phyloP scores from a whole-genome alignment of 2,329 filamentous ascomycete genomes.

The Epichloe elymi region DNA sequence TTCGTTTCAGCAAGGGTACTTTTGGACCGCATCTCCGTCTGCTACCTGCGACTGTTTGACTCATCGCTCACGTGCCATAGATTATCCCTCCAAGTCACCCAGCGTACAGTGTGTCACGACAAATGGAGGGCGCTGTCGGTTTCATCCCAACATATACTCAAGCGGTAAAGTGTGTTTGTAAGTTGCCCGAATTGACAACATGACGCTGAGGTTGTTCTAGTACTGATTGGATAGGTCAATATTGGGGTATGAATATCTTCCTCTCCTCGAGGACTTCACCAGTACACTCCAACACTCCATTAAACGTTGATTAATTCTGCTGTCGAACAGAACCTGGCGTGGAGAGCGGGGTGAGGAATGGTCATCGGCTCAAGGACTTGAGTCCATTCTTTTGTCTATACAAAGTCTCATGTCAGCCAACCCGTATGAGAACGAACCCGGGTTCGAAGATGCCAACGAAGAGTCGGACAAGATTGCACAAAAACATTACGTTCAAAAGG shows the following conservation, averaged over 20 bases:
- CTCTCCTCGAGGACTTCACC: neutral
- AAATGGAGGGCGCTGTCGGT: constrained; percentile 75
- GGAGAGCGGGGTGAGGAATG: constrained; percentile 86
- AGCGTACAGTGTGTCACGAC: constrained; percentile 62
- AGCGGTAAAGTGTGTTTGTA: constrained; percentile 85
- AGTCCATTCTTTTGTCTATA: constrained; percentile 88
- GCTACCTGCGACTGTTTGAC: neutral
- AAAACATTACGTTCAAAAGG: constrained; percentile 67
- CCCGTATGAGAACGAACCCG: constrained; percentile 92
- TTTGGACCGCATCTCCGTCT: neutral
- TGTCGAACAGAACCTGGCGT: constrained; percentile 66
- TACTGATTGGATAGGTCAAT: constrained; percentile 49
- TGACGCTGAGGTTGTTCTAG: neutral
- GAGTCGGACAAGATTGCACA: constrained; percentile 60
- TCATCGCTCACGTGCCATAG: constrained; percentile 27
- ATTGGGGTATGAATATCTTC: constrained; percentile 48
- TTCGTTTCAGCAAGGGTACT: constrained; percentile 63
- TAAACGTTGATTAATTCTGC: constrained; percentile 1
- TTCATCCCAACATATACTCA: constrained; percentile 95
- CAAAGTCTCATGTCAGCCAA: constrained; percentile 92
- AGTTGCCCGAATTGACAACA: constrained; percentile 21
- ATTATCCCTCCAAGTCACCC: constrained; percentile 65
- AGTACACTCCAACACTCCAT: neutral
- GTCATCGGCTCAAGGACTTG: constrained; percentile 90
- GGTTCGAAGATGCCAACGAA: constrained; percentile 66